phyloP scores from a whole-genome alignment of 495 filamentous ascomycete species.

The Penicillium parvum region DNA sequence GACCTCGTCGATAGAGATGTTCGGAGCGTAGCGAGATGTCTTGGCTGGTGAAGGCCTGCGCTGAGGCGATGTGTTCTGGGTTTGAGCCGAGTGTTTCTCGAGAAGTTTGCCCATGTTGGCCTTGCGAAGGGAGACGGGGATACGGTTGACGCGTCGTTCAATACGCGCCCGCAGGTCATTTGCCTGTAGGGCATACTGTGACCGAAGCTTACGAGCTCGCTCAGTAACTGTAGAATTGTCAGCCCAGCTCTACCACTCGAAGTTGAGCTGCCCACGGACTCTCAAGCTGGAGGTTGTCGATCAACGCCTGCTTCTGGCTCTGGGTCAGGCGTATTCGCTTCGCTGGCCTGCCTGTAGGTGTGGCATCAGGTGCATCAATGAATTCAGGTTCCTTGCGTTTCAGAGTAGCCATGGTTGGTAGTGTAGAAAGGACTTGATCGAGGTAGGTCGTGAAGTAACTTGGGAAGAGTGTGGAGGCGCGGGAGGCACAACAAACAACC shows the following conservation, averaged over 20 bases:
- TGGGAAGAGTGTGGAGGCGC: slow-evolving; percentile 16
- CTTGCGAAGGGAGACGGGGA: slow-evolving; percentile 74
- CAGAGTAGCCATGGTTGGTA: slow-evolving; percentile 48
- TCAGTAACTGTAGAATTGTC: slow-evolving; percentile 65
- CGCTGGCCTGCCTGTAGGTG: slow-evolving; percentile 53
- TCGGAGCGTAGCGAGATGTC: slow-evolving; percentile 23
- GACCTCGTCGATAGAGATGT: slow-evolving; percentile 30
- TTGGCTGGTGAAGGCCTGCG: slow-evolving; percentile 32
- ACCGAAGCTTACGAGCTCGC: slow-evolving; percentile 82
- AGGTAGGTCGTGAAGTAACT: slow-evolving; percentile 11
- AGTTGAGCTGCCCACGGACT: slow-evolving; percentile 50
- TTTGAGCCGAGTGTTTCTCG: slow-evolving; percentile 46
- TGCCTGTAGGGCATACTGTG: slow-evolving; percentile 84
- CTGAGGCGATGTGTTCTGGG: slow-evolving; percentile 24
- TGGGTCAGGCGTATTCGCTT: slow-evolving; percentile 64
- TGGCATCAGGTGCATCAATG: slow-evolving; percentile 31
- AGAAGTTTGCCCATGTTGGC: slow-evolving; percentile 80
- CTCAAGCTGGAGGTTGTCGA: slow-evolving; percentile 91
- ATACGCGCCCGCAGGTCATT: slow-evolving; percentile 80
- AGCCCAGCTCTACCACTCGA: neutral
- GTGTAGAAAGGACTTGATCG: slow-evolving; percentile 1
- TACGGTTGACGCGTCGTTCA: slow-evolving; percentile 91
- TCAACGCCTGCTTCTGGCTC: slow-evolving; percentile 79
- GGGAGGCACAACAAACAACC: slow-evolving; percentile 31
- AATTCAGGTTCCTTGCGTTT: slow-evolving; percentile 59